Evolutionary conservation across 345 rosid species (phyloP), one percentile per base, ranked within the genome.

Genomic region (Aethionema arabicum): DNA sequence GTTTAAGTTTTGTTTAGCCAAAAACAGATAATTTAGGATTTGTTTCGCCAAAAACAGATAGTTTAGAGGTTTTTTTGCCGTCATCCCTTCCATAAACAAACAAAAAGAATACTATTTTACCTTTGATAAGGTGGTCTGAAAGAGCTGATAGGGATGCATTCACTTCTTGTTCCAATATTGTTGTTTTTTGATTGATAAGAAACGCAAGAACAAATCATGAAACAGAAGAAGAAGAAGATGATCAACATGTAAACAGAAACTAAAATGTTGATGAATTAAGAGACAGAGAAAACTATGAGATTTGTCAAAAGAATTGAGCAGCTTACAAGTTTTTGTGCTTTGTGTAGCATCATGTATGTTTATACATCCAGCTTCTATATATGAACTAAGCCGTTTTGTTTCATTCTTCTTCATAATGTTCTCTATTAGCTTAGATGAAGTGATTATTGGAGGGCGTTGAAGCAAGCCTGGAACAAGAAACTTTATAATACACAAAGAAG

Each of bases 241-340:
- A 55, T 36, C 13, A 21, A 39, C 12, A 14, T 61, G 44, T 61
- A 46, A 61, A 68, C 29, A 32, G 11, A 47, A 38, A 5, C 33
- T 1, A 39, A 40, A 14, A 31, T 11, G 44, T 2, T 40, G 3
- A 68, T 38, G 15, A 41, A 21, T n/a, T n/a, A n/a, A n/a, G n/a
- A n/a, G n/a, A n/a, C n/a, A n/a, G n/a, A n/a, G n/a, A n/a, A 38
- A 38, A n/a, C 6, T 13, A 33, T 11, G 7, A 47, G 63, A 39
- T 10, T 15, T 15, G 6, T 32, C 37, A 47, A 40, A 48, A 42
- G 54, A 56, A 12, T 30, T 32, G 3, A 56, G 54, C 8, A 50
- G 52, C 87, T 69, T 78, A 90, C 95, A 83, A 82, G 85, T 83
- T 81, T 54, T 69, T 66, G 74, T 67, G 70, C 70, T 78, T 49